Evolutionary conservation across 352 stramenopile species (phyloP).

Genomic region (Globisporangium solare): DNA sequence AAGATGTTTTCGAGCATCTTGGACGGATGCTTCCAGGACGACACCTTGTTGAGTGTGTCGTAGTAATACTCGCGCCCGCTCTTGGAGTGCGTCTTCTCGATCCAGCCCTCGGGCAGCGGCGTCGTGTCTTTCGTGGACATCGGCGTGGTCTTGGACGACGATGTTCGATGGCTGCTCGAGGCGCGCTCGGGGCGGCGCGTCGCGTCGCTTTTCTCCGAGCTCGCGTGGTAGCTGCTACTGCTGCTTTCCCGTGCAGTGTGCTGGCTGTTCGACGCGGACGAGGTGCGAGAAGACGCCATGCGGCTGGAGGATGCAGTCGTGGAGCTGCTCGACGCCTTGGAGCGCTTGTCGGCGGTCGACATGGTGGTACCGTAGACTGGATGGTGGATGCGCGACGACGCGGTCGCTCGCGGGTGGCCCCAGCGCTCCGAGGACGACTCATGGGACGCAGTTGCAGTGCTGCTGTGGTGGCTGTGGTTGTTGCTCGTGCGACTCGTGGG

Average conservation of each 20-base stretch:
- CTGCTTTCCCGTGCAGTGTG: conserved; percentile 18
- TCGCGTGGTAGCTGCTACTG: conserved; percentile 5
- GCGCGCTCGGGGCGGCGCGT: conserved; percentile 27
- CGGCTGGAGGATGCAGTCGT: conserved; percentile 5
- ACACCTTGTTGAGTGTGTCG: conserved; percentile 64
- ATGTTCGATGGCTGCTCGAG: conserved; percentile 3
- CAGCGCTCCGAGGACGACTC: conserved; percentile 37
- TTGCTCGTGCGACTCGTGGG: conserved; percentile 15
- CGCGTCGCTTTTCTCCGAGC: conserved; percentile 24
- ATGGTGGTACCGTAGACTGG: conserved; percentile 31
- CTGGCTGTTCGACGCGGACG: conserved; percentile 20
- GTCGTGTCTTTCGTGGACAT: conserved; percentile 31
- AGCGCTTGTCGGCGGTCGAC: conserved; percentile 25
- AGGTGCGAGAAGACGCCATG: background rate
- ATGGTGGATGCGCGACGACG: conserved; percentile 29
- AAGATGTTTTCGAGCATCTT: conserved; percentile 67
- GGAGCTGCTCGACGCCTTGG: conserved; percentile 4
- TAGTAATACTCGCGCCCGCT: conserved; percentile 73
- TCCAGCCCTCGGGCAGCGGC: conserved; percentile 53
- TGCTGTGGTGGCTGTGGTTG: conserved; percentile 45
- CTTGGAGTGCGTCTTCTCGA: conserved; percentile 69
- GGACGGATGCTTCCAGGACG: conserved; percentile 62
- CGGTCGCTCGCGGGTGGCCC: conserved; percentile 33
- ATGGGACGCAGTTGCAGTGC: conserved; percentile 8
- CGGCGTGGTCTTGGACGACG: conserved; percentile 10